Base-by-base conservation (phyloP, 192 early-diverging fungal species). In the Backusella sp. region DNA sequence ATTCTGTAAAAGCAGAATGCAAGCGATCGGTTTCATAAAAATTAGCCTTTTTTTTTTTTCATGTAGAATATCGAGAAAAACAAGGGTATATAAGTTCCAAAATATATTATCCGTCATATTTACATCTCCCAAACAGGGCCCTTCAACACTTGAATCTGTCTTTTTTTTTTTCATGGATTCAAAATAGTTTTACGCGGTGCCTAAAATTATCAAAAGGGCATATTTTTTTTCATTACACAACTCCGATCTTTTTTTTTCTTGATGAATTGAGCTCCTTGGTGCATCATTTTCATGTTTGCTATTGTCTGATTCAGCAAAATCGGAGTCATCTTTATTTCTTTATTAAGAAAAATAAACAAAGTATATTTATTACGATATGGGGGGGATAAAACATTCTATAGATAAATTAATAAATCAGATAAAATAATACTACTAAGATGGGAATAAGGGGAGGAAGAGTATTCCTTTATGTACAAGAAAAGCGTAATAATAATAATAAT, bases 331-430 rank as follows among this genome's bases (percentile, higher is more conserved):
- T 26, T 62, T 28, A 26, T 62, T 62, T 12, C 56, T 62, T 62
- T 62, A 23, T 62, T 62, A 28, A 62, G 21, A 6, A 62, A 62
- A 62, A 62, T 4, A 62, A 62, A 15, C 56, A 62, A 62, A 62
- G 0, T 14, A 53, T 6, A 62, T 28, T 62, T 12, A 62, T 62
- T 62, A 28, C 0, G 26, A 62, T 62, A 62, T 62, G 23, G 32
- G 32, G 32, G 32, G 52, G 56, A 8, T 49, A n/a, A 62, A 62
- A 62, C 0, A 28, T 62, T 62, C 56, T 62, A 62, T 62, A 3
- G n/a, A 62, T 53, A 53, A 62, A 62, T 62, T 28, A 62, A 62
- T 62, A 62, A 62, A 62, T 62, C 9, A n/a, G 11, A 62, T 28
- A 62, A 26, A 26, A 28, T 28, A 12, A 62, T 14, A 62, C 9